Evolutionary conservation across 495 filamentous ascomycete genomes (phyloP).

Genomic region (Neurospora sp.): DNA sequence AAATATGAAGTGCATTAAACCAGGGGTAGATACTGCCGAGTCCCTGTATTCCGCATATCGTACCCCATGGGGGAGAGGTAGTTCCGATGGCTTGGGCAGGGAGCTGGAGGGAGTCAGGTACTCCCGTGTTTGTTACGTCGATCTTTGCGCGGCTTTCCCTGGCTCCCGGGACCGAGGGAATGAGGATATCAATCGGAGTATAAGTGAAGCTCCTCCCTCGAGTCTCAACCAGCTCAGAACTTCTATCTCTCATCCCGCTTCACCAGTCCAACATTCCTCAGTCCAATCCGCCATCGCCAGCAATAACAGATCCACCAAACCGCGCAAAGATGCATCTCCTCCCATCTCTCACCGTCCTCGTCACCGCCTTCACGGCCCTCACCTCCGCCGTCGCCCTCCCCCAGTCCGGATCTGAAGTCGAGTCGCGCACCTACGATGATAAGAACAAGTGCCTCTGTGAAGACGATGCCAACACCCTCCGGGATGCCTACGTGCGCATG

Average conservation of each 20-base stretch:
- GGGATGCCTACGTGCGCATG: slow-evolving; percentile 16
- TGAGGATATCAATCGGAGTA: background rate
- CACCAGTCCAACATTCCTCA: background rate
- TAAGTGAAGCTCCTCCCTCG: background rate
- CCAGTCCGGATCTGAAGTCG: background rate
- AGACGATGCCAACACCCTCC: slow-evolving; percentile 9
- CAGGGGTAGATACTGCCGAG: background rate
- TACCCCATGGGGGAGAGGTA: background rate
- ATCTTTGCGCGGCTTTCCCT: background rate
- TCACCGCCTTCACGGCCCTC: background rate
- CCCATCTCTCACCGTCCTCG: slow-evolving; percentile 3
- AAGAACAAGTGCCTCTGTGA: slow-evolving; percentile 8
- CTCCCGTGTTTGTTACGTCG: background rate
- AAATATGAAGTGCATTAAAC: background rate
- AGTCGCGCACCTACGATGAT: background rate
- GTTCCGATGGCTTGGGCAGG: background rate
- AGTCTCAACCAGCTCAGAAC: background rate
- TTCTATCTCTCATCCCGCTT: background rate
- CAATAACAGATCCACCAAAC: background rate
- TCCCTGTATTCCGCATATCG: background rate
- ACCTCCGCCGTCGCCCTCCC: background rate
- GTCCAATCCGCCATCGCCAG: background rate
- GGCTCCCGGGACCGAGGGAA: background rate
- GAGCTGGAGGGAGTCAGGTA: background rate
- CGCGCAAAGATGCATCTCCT: slow-evolving; percentile 5